Base-by-base conservation (phyloP, 305 asterid genomes). In the Euphrasia arctica region DNA sequence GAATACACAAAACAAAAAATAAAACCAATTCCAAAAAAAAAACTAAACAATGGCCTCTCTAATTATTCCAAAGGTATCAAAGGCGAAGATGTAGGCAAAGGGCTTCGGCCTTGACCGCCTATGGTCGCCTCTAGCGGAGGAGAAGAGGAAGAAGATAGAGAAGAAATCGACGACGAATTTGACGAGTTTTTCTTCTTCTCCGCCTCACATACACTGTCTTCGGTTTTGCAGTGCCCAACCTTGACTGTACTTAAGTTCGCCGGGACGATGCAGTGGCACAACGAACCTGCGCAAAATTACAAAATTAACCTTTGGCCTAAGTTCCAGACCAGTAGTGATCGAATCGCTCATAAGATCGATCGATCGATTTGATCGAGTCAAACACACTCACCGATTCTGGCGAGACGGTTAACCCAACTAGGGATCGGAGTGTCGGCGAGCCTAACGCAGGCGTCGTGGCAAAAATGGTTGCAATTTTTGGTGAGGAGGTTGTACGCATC, bases 381-480 rank as follows among this genome's bases (percentile, higher is more conserved):
- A 39, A 9, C 45, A 55, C 2, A 55, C 2, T 31, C 76, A 84
- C 96, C 92, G n/a, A 89, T 74, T 7, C 88, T 73, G 55, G 96
- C 96, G 52, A 89, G 96, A 8, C 95, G 87, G 70, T 89, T 89
- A n/a, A 89, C 83, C 96, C 95, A 89, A 4, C 70, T 75, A 0
- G 96, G 96, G 58, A 89, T 89, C 5, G 86, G 80, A 43, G 66
- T 74, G 0, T 72, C 79, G 6, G 89, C 67, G 69, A 89, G 87
- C 10, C 63, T 74, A 52, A 89, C 12, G 54, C 82, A 81, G 8
- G 83, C 83, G 64, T 86, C 95, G 47, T 84, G 82, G 80, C 95
- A 89, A 62, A 89, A 89, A 77, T 84, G 90, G 74, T 89, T 89
- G 78, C 96, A 86, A n/a, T 89, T 89, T 76, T 77, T 84, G 58